Base-by-base conservation (phyloP, 1,139 yeast species). In the Candida sp. region DNA sequence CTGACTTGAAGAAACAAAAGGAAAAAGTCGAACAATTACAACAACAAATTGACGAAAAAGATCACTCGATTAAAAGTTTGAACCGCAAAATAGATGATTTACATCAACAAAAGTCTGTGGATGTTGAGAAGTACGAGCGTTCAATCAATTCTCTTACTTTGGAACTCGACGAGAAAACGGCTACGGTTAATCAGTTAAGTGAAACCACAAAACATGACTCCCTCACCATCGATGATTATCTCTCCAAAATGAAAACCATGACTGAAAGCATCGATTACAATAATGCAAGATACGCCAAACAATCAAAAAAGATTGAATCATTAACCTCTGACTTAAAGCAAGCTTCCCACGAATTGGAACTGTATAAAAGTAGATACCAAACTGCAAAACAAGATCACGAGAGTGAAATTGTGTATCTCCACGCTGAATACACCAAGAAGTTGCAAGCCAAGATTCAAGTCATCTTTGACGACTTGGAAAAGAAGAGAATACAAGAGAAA, bases 401-500 rank as follows among this genome's bases (percentile, higher is more conserved):
- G 19, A 12, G 11, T 11, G 19, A 5, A n/a, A 12, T 30, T 5
- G 11, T n/a, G 6, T 30, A 9, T n/a, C 33, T 30, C 11, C 33
- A 30, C 19, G 19, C 75, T 22, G 88, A 83, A 54, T 85, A 85
- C 57, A 75, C 86, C 3, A 77, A 81, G 41, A 85, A 85, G 19
- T 12, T 30, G 55, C 93, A 86, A 55, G 85, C 79, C 51, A 75
- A 76, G 11, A 11, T 30, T 9, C 5, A 12, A n/a, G n/a, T 11
- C 41, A 45, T 46, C 27, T 46, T 49, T 39, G 54, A 49, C 41
- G 56, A 49, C 32, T 27, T 38, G 30, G 51, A 52, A 27, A 45
- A 35, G 33, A 43, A 44, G 11, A 35, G n/a, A n/a, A 27, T 35
- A 11, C 36, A 39, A 30, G 49, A 46, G 5, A 50, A 43, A 25